Evolutionary conservation across 2,329 filamentous ascomycete species (phyloP).

Genomic region (Aspergillus felis): DNA sequence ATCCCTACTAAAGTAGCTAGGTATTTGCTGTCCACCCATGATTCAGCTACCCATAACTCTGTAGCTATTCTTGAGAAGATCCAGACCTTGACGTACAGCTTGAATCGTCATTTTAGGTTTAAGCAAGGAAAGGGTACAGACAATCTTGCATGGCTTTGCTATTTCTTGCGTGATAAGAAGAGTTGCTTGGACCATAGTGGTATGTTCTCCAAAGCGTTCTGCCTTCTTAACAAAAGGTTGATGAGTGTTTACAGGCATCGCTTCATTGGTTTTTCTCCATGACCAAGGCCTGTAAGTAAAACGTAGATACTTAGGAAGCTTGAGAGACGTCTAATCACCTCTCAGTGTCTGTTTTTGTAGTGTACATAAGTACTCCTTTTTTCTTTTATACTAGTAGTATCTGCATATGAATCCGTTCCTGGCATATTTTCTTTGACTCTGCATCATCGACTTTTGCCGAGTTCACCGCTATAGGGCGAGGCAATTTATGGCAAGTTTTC

Average conservation of each 20-base stretch:
- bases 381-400: not conserved
- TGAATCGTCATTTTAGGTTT: too few species aligned
- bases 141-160: too few species aligned
- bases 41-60: not conserved
- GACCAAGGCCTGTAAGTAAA: too few species aligned
- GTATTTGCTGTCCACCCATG: not conserved
- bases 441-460: not conserved
- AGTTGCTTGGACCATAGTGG: too few species aligned
- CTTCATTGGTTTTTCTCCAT: too few species aligned
- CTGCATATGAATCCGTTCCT: not conserved
- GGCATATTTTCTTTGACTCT: not conserved
- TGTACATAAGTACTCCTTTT: not conserved
- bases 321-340: not conserved
- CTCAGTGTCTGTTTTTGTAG: not conserved
- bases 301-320: too few species aligned
- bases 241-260: too few species aligned
- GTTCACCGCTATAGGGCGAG: not conserved
- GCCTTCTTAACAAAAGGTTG: too few species aligned
- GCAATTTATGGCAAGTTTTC: not conserved
- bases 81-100: not conserved
- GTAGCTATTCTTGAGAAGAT: not conserved
- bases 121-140: too few species aligned
- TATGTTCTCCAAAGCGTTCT: too few species aligned
- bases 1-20: not conserved
- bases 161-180: too few species aligned